Base-by-base conservation (phyloP, 2,329 filamentous ascomycete genomes). In the Blumeria graminis region DNA sequence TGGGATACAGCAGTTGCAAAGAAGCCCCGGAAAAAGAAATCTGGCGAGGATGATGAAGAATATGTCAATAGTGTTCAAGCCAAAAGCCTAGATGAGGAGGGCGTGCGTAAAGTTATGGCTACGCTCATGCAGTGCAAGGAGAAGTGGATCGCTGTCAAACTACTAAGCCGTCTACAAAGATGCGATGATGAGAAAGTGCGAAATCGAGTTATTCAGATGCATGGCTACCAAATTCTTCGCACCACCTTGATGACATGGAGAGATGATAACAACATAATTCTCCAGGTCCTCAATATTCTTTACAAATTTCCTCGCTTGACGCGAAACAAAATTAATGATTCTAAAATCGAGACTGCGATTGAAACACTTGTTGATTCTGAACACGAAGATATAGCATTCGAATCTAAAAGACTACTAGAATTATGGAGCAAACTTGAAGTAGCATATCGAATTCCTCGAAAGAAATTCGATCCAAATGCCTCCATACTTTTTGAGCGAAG, bases 111-210 rank as follows among this genome's bases (percentile, higher is more conserved):
- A 70, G 87, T 95, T 68, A 94, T 95, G 87, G 89, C 90, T 28
- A 84, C 88, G 56, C 78, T 98, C 58, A 89, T 94, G 80, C 90
- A 95, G 68, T 94, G 87, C 75, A 94, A 94, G 70, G 92, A 98
- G 74, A 95, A 95, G 70, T 98, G 92, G 92, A 95, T 98, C 68
- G 88, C 86, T 2, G 88, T 95, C 70, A 96, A 96, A 70, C 74
- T 98, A 57, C 77, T 98, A 58, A 78, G 82, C 62, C 89, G 92
- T 55, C 88, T 98, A 60, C 86, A 94, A 69, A 77, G 78, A 43
- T 89, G 84, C 66, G 78, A 90, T 53, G 88, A 95, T 62, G 87
- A 94, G 65, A 81, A 81, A 60, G 86, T 95, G 57, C 80, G 86
- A 59, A 86, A 92, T 68, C 81, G 84, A 55, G 88, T 96, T 41